Evolutionary conservation across 108 stramenopile genomes (phyloP), one percentile per base, ranked within the genome.

Genomic region (Parietichytrium sp.): DNA sequence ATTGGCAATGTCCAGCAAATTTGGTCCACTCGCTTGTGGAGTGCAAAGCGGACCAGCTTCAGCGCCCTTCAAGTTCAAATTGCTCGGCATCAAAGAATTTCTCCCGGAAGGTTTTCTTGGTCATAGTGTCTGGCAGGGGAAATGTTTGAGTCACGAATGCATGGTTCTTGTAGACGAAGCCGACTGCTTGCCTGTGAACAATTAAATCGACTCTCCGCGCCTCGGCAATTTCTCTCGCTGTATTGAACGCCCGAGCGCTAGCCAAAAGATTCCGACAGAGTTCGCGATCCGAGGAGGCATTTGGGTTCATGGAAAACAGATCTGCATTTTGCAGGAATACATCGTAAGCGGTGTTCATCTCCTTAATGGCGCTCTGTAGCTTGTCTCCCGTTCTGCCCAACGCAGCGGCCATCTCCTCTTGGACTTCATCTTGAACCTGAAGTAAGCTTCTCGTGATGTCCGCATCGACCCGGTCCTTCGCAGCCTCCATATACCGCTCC

Each of bases 321-420:
- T 16, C 61, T 7, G 33, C 61, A 13, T 72, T 33, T 8, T 33
- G 2, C 33, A 45, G 38, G 20, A 23, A 72, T 16, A 6, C 33
- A 0, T 72, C 61, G 10, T 45, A 42, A 33, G 61, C 61, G 13
- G 6, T 7, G 10, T 27, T 33, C 61, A 72, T 72, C 42, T 72
- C 61, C 15, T 72, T 72, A 33, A 72, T 72, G 29, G 61, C 61
- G 6, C 38, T 23, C 33, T 23, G 13, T n/a, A 72, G 42, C 42
- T 72, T 72, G 10, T 33, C 36, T 6, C 61, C 61, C 23, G 61
- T 72, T 27, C 61, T 36, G 42, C 61, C 61, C 8, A 72, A 25
- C 42, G 61, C 61, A n/a, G 61, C 61, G 42, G 61, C 61, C 38
- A 72, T 72, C 33, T 72, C 61, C 61, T 72, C 61, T 27, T 72